Evolutionary conservation across 257 asterid species (phyloP).

Genomic region (Primulina huaijiensis): DNA sequence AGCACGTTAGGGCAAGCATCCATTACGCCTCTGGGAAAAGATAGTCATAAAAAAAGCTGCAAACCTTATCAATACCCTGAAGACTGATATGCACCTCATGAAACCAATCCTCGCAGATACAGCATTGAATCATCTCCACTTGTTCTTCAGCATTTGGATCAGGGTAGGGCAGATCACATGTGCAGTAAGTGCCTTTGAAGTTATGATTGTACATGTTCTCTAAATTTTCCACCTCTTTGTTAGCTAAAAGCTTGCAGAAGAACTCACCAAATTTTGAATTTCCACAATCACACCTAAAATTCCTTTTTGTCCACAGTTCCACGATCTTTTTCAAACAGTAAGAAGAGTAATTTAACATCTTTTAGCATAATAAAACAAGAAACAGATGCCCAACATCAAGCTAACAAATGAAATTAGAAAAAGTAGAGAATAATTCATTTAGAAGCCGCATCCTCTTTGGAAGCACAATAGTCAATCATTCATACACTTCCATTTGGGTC

Average conservation of each 20-base stretch:
- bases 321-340: slow-evolving; percentile 55
- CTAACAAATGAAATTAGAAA: background rate
- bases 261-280: slow-evolving; percentile 88
- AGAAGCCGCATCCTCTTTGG: background rate
- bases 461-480: background rate
- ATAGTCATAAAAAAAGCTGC: slow-evolving; percentile 8
- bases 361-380: background rate
- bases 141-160: slow-evolving; percentile 95
- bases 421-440: background rate
- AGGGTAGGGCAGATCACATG: slow-evolving; percentile 85
- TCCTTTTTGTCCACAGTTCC: slow-evolving; percentile 97
- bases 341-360: slow-evolving; percentile 15
- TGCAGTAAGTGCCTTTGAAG: slow-evolving; percentile 92
- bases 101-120: slow-evolving; percentile 98
- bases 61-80: slow-evolving; percentile 61
- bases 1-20: background rate
- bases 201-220: slow-evolving; percentile 78
- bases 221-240: slow-evolving; percentile 74
- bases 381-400: background rate
- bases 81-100: slow-evolving; percentile 94
- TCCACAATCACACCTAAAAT: slow-evolving; percentile 97
- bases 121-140: slow-evolving; percentile 90
- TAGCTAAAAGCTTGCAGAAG: slow-evolving; percentile 80
- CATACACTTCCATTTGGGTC: background rate
- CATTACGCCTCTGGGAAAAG: background rate